A percentile compares a stretch with the other conserved stretches of the same genome.
Evolutionary conservation across 148 eudicot species (phyloP).

Genomic region (Pouteria glomerata): DNA sequence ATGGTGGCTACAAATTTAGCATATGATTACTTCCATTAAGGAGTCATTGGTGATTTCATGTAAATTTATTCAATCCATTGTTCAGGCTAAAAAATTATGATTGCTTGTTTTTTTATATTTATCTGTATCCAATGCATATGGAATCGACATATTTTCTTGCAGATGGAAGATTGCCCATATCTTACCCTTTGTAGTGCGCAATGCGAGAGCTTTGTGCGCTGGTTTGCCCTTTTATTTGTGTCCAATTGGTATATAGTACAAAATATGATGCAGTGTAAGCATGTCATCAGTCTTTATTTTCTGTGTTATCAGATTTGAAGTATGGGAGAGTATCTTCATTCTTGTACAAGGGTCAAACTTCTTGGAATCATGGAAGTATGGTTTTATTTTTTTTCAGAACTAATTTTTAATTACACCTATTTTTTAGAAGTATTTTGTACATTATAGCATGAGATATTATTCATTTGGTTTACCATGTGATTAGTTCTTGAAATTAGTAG

Average conservation of each 20-base stretch:
- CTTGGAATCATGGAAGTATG: constrained; percentile 6
- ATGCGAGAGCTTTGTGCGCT: too few relatives aligned
- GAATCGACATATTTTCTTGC: too few relatives aligned
- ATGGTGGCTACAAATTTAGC: too few relatives aligned
- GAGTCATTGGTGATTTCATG: neutral
- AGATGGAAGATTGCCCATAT: too few relatives aligned
- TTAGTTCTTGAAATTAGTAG: constrained; percentile 25
- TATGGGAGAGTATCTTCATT: constrained; percentile 9
- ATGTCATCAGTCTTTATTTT: neutral
- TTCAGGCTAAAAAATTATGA: neutral
- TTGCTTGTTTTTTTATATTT: neutral
- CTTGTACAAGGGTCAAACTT: neutral
- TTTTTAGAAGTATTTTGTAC: neutral
- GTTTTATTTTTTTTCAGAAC: neutral
- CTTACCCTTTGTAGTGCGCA: too few relatives aligned
- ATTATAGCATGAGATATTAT: neutral
- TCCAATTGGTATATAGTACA: neutral
- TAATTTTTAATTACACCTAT: neutral
- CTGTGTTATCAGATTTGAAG: constrained; percentile 14
- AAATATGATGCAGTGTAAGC: neutral
- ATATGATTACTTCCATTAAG: neutral
- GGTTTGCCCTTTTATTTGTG: too few relatives aligned
- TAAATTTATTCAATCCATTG: neutral
- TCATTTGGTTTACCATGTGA: constrained; percentile 9
- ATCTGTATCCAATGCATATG: neutral